phyloP scores from a whole-genome alignment of 768 basidiomycete genomes.

The Kwoniella sp. region DNA sequence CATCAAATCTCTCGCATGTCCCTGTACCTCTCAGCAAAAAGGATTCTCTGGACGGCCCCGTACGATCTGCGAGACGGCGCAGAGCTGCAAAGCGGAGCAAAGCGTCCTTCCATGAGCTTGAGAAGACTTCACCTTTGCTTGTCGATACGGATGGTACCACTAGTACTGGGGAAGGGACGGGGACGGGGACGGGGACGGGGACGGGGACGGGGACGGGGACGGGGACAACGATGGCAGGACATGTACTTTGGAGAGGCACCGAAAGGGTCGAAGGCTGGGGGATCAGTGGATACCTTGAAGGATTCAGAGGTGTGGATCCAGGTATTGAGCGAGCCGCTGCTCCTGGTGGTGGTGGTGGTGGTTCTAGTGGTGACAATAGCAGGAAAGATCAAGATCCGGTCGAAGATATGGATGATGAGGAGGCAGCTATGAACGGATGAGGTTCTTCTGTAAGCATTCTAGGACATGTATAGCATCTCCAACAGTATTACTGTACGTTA shows the following conservation, averaged over 20 bases:
- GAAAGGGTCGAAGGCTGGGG: slow-evolving; percentile 34
- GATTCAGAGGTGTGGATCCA: neutral
- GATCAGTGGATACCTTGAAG: neutral
- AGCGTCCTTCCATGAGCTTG: slow-evolving; percentile 29
- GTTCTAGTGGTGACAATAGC: too few species aligned
- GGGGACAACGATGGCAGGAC: slow-evolving; percentile 16
- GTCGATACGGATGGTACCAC: too few species aligned
- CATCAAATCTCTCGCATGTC: slow-evolving; percentile 4
- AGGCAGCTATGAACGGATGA: neutral
- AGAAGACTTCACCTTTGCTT: slow-evolving; percentile 15
- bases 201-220: neutral
- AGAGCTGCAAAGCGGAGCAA: slow-evolving; percentile 18
- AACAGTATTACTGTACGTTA: too few species aligned
- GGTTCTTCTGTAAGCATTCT: neutral
- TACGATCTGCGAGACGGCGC: slow-evolving; percentile 4
- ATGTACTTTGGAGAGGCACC: slow-evolving; percentile 28
- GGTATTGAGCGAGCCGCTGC: too few species aligned
- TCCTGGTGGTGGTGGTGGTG: too few species aligned
- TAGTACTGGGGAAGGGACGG: too few species aligned
- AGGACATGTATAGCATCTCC: too few species aligned
- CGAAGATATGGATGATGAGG: neutral
- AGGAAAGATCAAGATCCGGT: neutral
- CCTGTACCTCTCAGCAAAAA: neutral
- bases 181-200: neutral
- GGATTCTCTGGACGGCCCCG: slow-evolving; percentile 19